These are phyloP conservation scores for Akebia trifoliata DNA, from an alignment of 164 flowering plant genomes.

Conservation along the genomic window DNA sequence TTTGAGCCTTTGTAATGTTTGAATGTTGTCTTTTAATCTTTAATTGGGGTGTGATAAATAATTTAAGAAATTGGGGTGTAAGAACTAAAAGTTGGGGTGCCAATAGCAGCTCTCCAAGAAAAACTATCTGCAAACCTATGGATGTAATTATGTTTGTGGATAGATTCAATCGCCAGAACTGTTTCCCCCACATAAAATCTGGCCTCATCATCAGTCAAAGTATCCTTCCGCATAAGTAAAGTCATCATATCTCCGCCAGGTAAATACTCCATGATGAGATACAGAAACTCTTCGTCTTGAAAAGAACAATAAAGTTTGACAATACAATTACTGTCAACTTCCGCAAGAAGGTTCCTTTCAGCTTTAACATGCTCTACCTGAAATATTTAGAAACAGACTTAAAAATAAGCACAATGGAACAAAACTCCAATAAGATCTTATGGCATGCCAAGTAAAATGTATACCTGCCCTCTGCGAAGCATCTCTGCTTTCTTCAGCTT, in stretches of 20 bases:
- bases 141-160: slow-evolving; percentile 90
- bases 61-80: too few species aligned
- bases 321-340: slow-evolving; percentile 94
- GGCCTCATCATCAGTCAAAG: slow-evolving; percentile 87
- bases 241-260: slow-evolving; percentile 99
- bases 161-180: slow-evolving; percentile 91
- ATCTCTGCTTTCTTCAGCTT: slow-evolving; percentile 94
- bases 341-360: slow-evolving; percentile 93
- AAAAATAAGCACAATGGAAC: slow-evolving; percentile 2
- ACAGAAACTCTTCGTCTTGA: slow-evolving; percentile 90
- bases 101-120: neutral
- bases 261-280: slow-evolving; percentile 94
- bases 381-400: slow-evolving; percentile 5
- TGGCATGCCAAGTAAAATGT: slow-evolving; percentile 3
- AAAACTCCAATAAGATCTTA: neutral
- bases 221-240: slow-evolving; percentile 91
- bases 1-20: too few species aligned
- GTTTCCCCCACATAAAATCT: slow-evolving; percentile 92
- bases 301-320: slow-evolving; percentile 97
- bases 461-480: slow-evolving; percentile 97
- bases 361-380: slow-evolving; percentile 99
- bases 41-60: too few species aligned
- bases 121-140: slow-evolving; percentile 55
- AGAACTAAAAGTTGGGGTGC: too few species aligned
- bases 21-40: too few species aligned